Evolutionary conservation across 768 basidiomycete genomes (phyloP).

Genomic region (Galerina marginata): DNA sequence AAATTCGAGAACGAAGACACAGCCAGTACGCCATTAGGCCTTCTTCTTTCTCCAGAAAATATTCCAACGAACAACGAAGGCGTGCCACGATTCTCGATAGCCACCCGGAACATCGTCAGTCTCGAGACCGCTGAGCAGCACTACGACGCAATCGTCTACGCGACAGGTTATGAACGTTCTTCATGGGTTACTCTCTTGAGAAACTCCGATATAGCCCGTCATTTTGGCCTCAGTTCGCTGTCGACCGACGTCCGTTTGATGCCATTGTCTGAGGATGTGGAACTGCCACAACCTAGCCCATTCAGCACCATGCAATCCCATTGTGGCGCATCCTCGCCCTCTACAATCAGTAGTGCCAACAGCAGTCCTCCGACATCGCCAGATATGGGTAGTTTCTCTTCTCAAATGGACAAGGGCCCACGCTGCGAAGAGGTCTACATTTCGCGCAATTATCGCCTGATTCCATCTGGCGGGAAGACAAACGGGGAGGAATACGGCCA

Average conservation of each 20-base stretch:
- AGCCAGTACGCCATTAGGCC: conserved; percentile 2
- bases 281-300: conserved; percentile 15
- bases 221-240: conserved; percentile 37
- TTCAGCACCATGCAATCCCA: conserved; percentile 9
- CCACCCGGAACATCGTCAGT: conserved; percentile 44
- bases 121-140: conserved; percentile 32
- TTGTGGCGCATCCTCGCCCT: conserved; percentile 20
- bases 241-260: conserved; percentile 30
- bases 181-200: conserved; percentile 49
- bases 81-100: conserved; percentile 21
- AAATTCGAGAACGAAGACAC: conserved; percentile 16
- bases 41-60: conserved; percentile 26
- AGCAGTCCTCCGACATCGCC: conserved; percentile 32
- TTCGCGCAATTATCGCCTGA: conserved; percentile 47
- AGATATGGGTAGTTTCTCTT: conserved; percentile 24
- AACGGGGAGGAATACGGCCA: background rate
- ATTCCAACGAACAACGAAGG: background rate
- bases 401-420: conserved; percentile 14
- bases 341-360: conserved; percentile 24
- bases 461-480: conserved; percentile 29
- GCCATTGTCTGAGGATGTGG: conserved; percentile 22
- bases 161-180: conserved; percentile 59
- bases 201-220: conserved; percentile 42
- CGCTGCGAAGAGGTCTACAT: conserved; percentile 35
- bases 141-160: conserved; percentile 57